Conservation (phyloP, 192 early-diverging fungal genomes). For the Gaertneriomyces semiglobifer region DNA sequence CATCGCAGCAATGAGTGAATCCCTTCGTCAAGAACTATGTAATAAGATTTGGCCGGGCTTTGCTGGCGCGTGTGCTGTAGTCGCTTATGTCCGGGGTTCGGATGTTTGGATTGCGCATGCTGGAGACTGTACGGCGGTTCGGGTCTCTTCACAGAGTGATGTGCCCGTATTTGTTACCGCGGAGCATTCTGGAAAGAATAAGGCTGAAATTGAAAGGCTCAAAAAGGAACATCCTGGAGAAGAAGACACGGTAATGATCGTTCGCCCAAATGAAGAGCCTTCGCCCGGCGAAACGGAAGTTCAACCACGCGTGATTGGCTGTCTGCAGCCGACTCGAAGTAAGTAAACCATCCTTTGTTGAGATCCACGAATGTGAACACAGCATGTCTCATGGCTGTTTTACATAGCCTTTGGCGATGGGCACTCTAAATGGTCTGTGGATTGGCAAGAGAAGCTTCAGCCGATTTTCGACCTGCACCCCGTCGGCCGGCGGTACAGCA, state of each 20-base stretch:
- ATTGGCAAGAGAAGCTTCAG: constrained; percentile 1
- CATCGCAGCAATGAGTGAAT: background rate
- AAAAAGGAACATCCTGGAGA: background rate
- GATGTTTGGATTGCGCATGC: background rate
- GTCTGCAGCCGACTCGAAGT: background rate
- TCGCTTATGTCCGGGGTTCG: background rate
- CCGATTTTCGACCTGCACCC: background rate
- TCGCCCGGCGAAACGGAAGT: background rate
- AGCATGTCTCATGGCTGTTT: too few relatives aligned
- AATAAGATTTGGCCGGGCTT: background rate
- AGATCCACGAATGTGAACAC: too few relatives aligned
- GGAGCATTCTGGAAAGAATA: background rate
- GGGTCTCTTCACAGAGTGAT: background rate
- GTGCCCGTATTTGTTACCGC: background rate
- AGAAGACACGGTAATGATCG: background rate
- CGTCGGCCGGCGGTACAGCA: background rate
- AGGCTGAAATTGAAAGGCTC: background rate
- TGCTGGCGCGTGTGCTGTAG: background rate
- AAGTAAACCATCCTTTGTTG: too few relatives aligned
- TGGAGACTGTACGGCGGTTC: background rate
- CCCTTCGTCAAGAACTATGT: background rate
- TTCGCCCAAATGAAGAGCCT: background rate
- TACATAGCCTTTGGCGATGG: background rate
- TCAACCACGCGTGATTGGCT: background rate
- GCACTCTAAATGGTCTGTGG: constrained; percentile 1